Conservation (phyloP, 2,329 filamentous ascomycete species). For the Fusarium chlamydosporum region DNA sequence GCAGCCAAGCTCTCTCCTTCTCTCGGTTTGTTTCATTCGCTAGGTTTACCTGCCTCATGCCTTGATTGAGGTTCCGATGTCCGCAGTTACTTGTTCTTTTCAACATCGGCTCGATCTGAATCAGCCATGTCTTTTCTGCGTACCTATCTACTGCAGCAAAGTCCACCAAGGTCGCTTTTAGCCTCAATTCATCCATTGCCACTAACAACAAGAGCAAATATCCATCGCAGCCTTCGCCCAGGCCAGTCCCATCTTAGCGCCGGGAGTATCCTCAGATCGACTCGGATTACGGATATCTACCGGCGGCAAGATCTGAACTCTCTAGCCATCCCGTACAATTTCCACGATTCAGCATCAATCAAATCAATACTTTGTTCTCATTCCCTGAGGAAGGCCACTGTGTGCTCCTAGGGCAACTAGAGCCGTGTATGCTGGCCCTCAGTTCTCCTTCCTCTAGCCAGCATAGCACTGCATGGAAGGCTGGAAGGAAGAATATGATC, state of each 20-base stretch:
- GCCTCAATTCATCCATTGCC: slow-evolving; percentile 8
- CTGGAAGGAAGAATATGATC: background rate
- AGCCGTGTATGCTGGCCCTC: background rate
- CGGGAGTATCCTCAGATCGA: slow-evolving; percentile 45
- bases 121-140: slow-evolving; percentile 1
- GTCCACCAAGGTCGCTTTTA: slow-evolving; percentile 1
- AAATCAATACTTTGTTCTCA: background rate
- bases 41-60: background rate
- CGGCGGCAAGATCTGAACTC: slow-evolving; percentile 40
- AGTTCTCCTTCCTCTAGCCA: slow-evolving; percentile 1
- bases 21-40: no score
- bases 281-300: slow-evolving; percentile 27
- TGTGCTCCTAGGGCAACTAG: background rate
- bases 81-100: background rate
- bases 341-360: slow-evolving; percentile 8
- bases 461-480: background rate
- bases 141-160: background rate
- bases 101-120: slow-evolving; percentile 6
- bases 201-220: slow-evolving; percentile 11
- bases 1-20: no score
- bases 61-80: background rate
- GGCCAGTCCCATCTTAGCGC: slow-evolving; percentile 38
- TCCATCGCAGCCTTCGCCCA: slow-evolving; percentile 20
- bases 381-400: background rate
- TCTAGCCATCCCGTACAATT: slow-evolving; percentile 35